These are phyloP conservation scores for Parastagonospora avenae DNA, from an alignment of 2,329 filamentous ascomycete genomes.

Conservation along the genomic window DNA sequence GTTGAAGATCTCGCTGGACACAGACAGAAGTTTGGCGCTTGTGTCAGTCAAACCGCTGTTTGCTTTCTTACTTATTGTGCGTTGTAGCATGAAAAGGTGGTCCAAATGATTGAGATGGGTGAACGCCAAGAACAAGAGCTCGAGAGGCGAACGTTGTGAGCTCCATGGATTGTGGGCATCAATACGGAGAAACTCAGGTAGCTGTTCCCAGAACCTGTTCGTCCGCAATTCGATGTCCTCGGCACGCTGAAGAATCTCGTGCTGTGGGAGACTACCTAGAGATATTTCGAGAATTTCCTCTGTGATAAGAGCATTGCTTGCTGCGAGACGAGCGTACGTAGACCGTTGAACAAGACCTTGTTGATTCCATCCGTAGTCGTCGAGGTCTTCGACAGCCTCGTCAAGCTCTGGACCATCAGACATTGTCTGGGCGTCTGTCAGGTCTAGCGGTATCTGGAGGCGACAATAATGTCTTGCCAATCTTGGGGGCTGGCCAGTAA, in stretches of 20 bases:
- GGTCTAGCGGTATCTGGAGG: constrained; percentile 60
- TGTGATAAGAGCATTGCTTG: constrained; percentile 55
- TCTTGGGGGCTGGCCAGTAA: constrained; percentile 61
- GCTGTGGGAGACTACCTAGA: constrained; percentile 45
- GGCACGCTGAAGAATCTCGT: constrained; percentile 46
- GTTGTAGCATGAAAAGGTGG: constrained; percentile 64
- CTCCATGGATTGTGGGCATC: constrained; percentile 22
- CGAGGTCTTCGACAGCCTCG: constrained; percentile 48
- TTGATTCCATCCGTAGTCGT: constrained; percentile 60
- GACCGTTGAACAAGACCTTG: constrained; percentile 50
- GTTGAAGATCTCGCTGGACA: constrained; percentile 46
- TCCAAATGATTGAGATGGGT: constrained; percentile 59
- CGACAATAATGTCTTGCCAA: constrained; percentile 60
- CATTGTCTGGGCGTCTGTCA: constrained; percentile 57
- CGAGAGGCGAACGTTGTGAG: constrained; percentile 38
- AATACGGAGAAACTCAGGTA: constrained; percentile 36
- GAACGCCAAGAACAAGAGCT: constrained; percentile 51
- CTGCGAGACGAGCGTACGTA: constrained; percentile 55
- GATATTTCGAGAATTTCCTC: constrained; percentile 66
- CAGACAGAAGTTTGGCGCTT: constrained; percentile 39
- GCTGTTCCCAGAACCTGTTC: constrained; percentile 24
- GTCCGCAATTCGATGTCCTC: constrained; percentile 37
- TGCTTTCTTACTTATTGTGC: constrained; percentile 57
- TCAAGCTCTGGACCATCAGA: constrained; percentile 51
- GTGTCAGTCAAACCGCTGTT: constrained; percentile 28